phyloP scores from a whole-genome alignment of 176 grass and related monocot genomes.

The Triticum timopheevii region DNA sequence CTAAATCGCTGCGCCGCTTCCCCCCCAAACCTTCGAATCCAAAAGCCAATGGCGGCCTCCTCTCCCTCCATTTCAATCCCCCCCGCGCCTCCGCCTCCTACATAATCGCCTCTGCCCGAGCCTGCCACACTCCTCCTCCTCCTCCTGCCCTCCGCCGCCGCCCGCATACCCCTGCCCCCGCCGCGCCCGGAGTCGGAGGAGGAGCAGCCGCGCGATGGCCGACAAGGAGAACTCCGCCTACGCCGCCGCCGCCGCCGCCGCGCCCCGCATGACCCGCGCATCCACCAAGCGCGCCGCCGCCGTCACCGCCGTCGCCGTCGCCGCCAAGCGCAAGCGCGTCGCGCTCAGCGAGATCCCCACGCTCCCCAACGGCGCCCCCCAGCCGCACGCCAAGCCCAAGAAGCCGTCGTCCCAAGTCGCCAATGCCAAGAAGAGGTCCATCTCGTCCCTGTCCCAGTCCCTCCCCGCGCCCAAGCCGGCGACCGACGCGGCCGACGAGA shows the following conservation, averaged over 20 bases:
- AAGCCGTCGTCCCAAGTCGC: not conserved
- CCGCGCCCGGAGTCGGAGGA: constrained; percentile 32
- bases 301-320: not conserved
- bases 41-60: constrained; percentile 44
- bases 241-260: not conserved
- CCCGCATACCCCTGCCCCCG: not conserved
- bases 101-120: not conserved
- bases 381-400: constrained; percentile 11
- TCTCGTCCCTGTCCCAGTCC: not conserved
- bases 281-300: constrained; percentile 31
- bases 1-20: constrained; percentile 13
- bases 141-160: not conserved
- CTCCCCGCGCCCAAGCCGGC: not conserved
- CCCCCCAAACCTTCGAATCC: constrained; percentile 38
- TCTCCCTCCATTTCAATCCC: constrained; percentile 24
- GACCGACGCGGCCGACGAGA: not conserved
- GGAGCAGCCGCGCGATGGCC: constrained; percentile 28
- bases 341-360: constrained; percentile 53
- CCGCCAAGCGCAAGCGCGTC: constrained; percentile 68
- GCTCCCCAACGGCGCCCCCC: constrained; percentile 28
- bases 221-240: constrained; percentile 52
- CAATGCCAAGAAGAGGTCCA: not conserved
- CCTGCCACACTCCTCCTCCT: not conserved
- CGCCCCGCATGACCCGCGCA: constrained; percentile 50
- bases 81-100: not conserved